These are phyloP conservation scores for Phialophora verrucosa DNA, from an alignment of 2,329 filamentous ascomycete species.

Conservation along the genomic window DNA sequence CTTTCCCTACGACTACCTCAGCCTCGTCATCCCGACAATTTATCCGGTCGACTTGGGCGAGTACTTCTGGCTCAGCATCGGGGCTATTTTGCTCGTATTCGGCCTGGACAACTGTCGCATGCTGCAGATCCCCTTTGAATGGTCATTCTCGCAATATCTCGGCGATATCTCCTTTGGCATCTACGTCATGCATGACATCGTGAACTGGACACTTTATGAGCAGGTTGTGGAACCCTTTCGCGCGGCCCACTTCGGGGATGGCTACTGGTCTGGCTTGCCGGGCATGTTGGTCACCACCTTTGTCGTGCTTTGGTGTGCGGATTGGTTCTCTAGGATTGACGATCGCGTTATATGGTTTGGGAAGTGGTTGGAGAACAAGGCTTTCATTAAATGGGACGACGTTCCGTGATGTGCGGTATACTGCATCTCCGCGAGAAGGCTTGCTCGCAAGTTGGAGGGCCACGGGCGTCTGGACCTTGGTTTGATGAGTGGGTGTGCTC, in stretches of 20 bases:
- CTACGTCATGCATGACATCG: constrained; percentile 50
- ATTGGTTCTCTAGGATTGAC: constrained; percentile 33
- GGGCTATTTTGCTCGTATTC: constrained; percentile 50
- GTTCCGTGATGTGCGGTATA: background rate
- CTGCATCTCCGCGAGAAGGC: background rate
- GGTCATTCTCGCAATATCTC: constrained; percentile 51
- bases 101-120: constrained; percentile 50
- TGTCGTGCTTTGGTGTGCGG: constrained; percentile 29
- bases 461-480: background rate
- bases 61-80: constrained; percentile 37
- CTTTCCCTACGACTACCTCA: background rate
- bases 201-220: constrained; percentile 25
- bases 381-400: background rate
- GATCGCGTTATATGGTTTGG: constrained; percentile 11
- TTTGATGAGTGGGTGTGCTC: background rate
- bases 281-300: constrained; percentile 25
- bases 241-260: constrained; percentile 23
- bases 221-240: constrained; percentile 25
- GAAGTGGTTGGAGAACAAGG: background rate
- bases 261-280: constrained; percentile 29
- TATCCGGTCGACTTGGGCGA: background rate
- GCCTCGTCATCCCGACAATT: background rate
- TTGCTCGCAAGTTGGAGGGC: background rate
- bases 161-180: constrained; percentile 55
- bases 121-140: constrained; percentile 52